Percentiles rank a stretch among this genome's conserved stretches.
phyloP scores from a whole-genome alignment of 2,329 filamentous ascomycete species.

The Calonectria leucothoes region DNA sequence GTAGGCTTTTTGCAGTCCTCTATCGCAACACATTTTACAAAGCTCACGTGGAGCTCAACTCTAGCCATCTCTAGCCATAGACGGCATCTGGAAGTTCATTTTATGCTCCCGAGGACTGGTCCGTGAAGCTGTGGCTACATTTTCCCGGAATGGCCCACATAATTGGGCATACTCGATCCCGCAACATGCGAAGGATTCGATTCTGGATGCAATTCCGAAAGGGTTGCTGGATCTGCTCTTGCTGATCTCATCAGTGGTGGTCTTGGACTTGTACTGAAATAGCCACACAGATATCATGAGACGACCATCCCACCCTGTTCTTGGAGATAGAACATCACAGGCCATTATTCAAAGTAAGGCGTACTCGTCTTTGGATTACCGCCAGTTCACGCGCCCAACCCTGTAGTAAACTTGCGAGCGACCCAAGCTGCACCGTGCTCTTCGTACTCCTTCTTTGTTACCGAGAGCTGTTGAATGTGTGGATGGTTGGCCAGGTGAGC shows the following conservation, averaged over 20 bases:
- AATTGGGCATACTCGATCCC: not conserved
- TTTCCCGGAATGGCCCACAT: not conserved
- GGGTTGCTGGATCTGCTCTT: not conserved
- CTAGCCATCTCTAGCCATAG: not conserved
- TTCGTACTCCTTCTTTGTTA: slow-evolving; percentile 92
- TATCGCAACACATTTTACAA: not conserved
- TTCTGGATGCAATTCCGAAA: too few species aligned
- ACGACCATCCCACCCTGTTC: not conserved
- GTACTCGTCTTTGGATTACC: not conserved
- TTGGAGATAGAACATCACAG: not conserved
- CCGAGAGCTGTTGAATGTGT: slow-evolving; percentile 74
- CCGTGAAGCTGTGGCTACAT: not conserved
- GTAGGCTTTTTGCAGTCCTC: not conserved
- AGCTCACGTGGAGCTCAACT: not conserved
- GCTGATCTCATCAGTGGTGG: not conserved
- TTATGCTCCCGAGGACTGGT: not conserved
- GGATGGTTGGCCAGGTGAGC: slow-evolving; percentile 78
- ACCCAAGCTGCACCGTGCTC: slow-evolving; percentile 85
- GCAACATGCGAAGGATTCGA: too few species aligned
- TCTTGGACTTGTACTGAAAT: not conserved
- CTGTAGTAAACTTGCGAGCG: slow-evolving; percentile 72
- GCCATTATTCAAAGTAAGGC: too few species aligned
- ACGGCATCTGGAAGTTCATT: not conserved
- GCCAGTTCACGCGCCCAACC: slow-evolving; percentile 34
- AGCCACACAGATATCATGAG: not conserved